A percentile compares a stretch with the other conserved stretches of the same genome.
Conservation (phyloP, 1,139 yeast genomes). For the Diutina catenulata region DNA sequence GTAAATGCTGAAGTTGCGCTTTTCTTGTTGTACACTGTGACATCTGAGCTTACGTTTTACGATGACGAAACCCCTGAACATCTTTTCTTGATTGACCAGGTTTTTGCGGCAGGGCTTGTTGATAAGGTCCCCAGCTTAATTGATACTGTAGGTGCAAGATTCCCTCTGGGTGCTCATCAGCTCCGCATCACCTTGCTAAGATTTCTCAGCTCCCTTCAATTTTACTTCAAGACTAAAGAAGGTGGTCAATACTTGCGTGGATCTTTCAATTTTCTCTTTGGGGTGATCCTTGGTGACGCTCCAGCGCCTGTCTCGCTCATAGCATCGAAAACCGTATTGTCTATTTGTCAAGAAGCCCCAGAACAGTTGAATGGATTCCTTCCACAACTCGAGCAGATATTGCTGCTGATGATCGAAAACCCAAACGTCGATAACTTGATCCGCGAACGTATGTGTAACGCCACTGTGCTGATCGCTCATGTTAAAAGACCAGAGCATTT, state of each 20-base stretch:
- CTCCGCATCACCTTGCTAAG: conserved; percentile 28
- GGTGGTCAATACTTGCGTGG: conserved; percentile 30
- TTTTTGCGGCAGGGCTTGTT: not conserved
- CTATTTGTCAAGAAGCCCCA: conserved; percentile 52
- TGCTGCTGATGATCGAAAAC: conserved; percentile 41
- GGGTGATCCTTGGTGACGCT: conserved; percentile 17
- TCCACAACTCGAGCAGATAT: conserved; percentile 39
- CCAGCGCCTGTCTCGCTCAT: conserved; percentile 25
- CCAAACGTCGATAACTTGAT: conserved; percentile 35
- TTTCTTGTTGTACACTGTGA: conserved; percentile 2
- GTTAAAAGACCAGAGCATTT: not conserved
- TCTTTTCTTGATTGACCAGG: not conserved
- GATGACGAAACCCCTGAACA: not conserved
- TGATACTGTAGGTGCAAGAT: not conserved
- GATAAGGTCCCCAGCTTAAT: not conserved
- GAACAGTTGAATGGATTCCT: conserved; percentile 32
- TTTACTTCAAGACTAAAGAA: conserved; percentile 31
- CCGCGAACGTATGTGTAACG: conserved; percentile 47
- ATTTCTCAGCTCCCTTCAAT: conserved; percentile 42
- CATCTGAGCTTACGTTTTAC: not conserved
- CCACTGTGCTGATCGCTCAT: conserved; percentile 15
- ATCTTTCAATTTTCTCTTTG: conserved; percentile 38
- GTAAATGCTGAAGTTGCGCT: conserved; percentile 1
- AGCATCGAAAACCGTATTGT: conserved; percentile 49
- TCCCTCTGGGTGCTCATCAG: not conserved